Base-by-base conservation (phyloP, 441 rosid genomes). In the Euphorbia schlechtendalii region DNA sequence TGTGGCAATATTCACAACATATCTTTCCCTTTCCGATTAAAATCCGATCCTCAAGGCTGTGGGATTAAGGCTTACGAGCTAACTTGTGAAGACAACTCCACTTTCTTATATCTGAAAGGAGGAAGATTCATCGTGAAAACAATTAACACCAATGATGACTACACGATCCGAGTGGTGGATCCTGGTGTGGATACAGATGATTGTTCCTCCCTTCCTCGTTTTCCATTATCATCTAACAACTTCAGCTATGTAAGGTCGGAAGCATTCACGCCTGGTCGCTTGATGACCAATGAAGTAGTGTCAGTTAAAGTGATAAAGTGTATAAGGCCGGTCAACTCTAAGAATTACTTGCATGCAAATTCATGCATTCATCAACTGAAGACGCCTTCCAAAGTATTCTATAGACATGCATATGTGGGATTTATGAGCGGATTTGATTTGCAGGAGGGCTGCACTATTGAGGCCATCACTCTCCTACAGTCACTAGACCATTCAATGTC, bases 1-100 rank as follows among this genome's bases (percentile, higher is more conserved):
- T 51, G 55, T 51, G 55, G 55, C 6, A 20, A 51, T 51, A 51
- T 51, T 21, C 55, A 18, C 55, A 51, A 51, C 55, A 51, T 51
- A n/a, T 4, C 3, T 51, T 18, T 1, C 55, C 55, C 55, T 51
- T 51, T 51, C 24, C 55, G 25, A 21, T 51, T 51, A 51, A 51
- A 18, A 51, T 18, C 55, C 25, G 55, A 51, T 18, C 24, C 55
- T 0, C 21, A 18, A 51, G 55, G 25, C 24, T 51, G 55, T 11
- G 55, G 55, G 21, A 20, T 18, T 20, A 0, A n/a, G 20, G 21
- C 21, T n/a, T 49, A 49, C 11, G 54, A 49, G 21, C 54, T 49
- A 15, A n/a, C 54, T 18, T 51, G 55, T 18, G 55, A 51, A 51
- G 21, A 51, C 25, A 51, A 51, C 11, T 5, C 55, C 55, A 18